Base-by-base conservation (phyloP, 139 green algal species). In the Coelastrella sp. region DNA sequence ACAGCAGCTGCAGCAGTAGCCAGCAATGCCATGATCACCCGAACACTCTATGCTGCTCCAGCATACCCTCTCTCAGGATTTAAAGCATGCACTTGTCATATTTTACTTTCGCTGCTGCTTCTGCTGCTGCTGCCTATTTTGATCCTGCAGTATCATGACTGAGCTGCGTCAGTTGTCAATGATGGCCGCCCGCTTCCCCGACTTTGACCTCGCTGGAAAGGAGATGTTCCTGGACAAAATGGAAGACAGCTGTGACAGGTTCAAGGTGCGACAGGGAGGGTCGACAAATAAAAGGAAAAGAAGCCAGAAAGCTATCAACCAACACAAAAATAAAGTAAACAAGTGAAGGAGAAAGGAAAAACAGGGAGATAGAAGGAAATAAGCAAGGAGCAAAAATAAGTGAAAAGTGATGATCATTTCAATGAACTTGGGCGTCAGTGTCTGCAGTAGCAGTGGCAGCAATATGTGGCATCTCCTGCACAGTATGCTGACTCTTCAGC, bases 131-230 rank as follows among this genome's bases (percentile, higher is more conserved):
- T 82, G 76, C 27, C 22, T 66, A 49, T 85, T n/a, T 12, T 76
- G 59, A 22, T 78, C 14, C 24, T 17, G 76, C 87, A 90, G 87
- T 73, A 87, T 91, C 7, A 90, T 94, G 15, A 74, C 70, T 3
- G 92, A 93, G 73, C 84, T 92, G 17, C 88, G 87, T 20, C 49
- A 58, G 61, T 75, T 93, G 20, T 89, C 76, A 0, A 84, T 58
- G n/a, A 93, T 95, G 92, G 79, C 91, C 1, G n/a, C 72, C 4
- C 91, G 92, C n/a, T 95, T 95, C 22, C 86, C 91, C 0, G 91
- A 94, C 56, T 94, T 95, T 86, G 93, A 95, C 87, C 59, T 95
- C 20, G 65, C 65, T 11, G 93, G 90, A 57, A 95, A 95, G 87
- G 63, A 90, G 14, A 91, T 94, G 89, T 95, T 91, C 84, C 35